Evolutionary conservation across 148 eudicot species (phyloP), one percentile per base, ranked within the genome.

Genomic region (Diospyros kaki): DNA sequence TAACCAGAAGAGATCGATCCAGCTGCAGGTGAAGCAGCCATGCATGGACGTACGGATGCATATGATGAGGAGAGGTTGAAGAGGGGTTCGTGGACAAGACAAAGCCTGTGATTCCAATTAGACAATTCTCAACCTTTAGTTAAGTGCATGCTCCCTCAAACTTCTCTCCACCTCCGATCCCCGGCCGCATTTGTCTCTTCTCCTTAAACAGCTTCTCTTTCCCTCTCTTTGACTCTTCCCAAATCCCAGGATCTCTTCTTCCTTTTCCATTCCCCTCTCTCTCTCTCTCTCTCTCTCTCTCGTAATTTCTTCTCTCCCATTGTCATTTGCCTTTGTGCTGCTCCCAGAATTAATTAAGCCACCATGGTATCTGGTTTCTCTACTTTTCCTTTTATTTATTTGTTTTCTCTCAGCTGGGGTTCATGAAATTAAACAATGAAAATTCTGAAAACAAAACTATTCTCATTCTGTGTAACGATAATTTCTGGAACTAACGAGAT

Each of bases 221-320:
- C 52, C 75, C 28, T 28, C 28, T 28, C 28, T 28, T 28, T 71
- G 63, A 73, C 60, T 69, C 66, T 64, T 59, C 90, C 87, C 69
- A 64, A 78, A 76, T 75, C 79, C 81, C 71, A 82, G 84, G 84
- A 84, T 83, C 87, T 55, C 72, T 64, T 54, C 43, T 41, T 52
- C 39, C 73, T 66, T 61, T n/a, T 55, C 12, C 9, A 64, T 58
- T 18, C 48, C 9, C 64, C 48, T 58, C 69, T 18, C 59, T 58
- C 61, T 62, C 60, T 68, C 71, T 45, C 71, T 45, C 68, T 64
- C 59, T 58, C 61, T 62, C 60, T 68, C 71, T 45, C 71, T 45
- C 68, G 59, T 64, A 55, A 28, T 73, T 72, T 18, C 41, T 48
- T 66, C 41, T 55, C 61, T 78, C 73, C 66, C 28, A 28, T 28